These are phyloP conservation scores for Alternaria consortialis DNA, from an alignment of 2,329 filamentous ascomycete genomes.

Conservation along the genomic window DNA sequence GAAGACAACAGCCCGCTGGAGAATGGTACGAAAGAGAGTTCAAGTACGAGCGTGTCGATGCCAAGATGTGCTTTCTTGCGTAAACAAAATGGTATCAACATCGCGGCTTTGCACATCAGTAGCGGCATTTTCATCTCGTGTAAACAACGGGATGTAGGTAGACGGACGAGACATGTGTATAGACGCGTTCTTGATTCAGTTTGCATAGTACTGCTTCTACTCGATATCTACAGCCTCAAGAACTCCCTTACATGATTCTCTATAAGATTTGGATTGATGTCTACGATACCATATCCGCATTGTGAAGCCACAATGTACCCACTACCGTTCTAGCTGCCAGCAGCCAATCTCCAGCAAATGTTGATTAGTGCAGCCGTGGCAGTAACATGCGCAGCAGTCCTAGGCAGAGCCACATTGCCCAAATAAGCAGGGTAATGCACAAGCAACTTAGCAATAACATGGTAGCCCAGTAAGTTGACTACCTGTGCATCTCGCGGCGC, in stretches of 20 bases:
- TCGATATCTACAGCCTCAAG: not conserved
- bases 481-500: conserved; percentile 33
- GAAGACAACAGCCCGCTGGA: too few relatives aligned
- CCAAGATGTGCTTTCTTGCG: not conserved
- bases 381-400: conserved; percentile 28
- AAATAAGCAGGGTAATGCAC: conserved; percentile 35
- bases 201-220: not conserved
- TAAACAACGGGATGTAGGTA: not conserved
- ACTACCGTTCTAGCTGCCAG: conserved; percentile 18
- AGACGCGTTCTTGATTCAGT: not conserved
- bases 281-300: not conserved
- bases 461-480: conserved; percentile 31
- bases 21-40: not conserved
- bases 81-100: not conserved
- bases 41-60: not conserved
- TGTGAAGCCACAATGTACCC: conserved; percentile 4
- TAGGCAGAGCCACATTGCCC: conserved; percentile 27
- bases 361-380: conserved; percentile 35
- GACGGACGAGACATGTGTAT: not conserved
- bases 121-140: not conserved
- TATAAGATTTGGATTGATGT: not conserved
- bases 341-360: conserved; percentile 34
- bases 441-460: conserved; percentile 33
- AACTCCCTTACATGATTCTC: not conserved
- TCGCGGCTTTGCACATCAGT: not conserved